A percentile compares a stretch with the other conserved stretches of the same genome.
Evolutionary conservation across 164 flowering plant species (phyloP).

Genomic region (Hamamelis virginiana): DNA sequence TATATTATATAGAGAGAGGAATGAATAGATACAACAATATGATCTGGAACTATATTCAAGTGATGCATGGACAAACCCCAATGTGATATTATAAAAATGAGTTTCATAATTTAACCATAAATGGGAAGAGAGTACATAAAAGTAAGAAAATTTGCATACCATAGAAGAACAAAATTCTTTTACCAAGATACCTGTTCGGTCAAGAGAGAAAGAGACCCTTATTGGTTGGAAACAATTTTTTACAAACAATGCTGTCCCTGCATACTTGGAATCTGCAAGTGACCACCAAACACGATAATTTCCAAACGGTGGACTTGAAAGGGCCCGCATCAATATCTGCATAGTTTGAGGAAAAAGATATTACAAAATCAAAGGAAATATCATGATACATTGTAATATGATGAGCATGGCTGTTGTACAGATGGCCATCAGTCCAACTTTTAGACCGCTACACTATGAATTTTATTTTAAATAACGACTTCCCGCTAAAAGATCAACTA

Average conservation of each 20-base stretch:
- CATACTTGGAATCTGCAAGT: conserved; percentile 91
- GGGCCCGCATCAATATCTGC: conserved; percentile 87
- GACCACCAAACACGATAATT: conserved; percentile 94
- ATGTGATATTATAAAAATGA: no score
- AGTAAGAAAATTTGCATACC: neutral
- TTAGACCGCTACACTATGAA: no score
- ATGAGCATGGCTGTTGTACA: no score
- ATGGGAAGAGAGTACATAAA: neutral
- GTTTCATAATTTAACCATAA: no score
- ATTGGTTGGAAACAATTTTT: conserved; percentile 78
- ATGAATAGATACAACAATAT: no score
- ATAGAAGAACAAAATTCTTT: neutral
- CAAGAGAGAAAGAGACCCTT: conserved; percentile 75
- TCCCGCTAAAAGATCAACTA: no score
- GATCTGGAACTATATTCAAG: neutral
- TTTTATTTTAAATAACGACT: no score
- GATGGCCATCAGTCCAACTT: no score
- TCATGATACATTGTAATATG: neutral
- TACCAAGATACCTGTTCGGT: conserved; percentile 54
- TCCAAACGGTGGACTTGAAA: conserved; percentile 79
- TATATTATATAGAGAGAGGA: no score
- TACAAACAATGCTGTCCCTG: conserved; percentile 85
- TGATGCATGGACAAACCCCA: neutral
- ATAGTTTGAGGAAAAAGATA: conserved; percentile 11
- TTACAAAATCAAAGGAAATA: no score